phyloP scores from a whole-genome alignment of 805 yeast genomes.

The Zygosaccharomyces gambellarensis region DNA sequence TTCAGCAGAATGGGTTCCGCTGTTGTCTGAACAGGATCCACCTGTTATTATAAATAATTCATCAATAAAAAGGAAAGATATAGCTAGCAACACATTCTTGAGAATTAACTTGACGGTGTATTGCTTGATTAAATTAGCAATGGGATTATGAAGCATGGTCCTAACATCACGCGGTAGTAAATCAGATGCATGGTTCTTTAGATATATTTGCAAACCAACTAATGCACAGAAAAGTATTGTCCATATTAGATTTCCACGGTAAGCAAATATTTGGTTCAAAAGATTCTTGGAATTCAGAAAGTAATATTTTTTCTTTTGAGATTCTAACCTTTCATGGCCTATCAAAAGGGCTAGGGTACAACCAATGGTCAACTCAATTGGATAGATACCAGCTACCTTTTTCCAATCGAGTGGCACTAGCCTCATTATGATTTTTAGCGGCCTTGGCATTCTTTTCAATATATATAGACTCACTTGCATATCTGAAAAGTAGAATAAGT shows the following conservation, averaged over 20 bases:
- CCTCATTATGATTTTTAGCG: background rate
- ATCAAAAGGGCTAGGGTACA: constrained; percentile 16
- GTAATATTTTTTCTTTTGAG: constrained; percentile 20
- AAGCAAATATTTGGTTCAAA: constrained; percentile 36
- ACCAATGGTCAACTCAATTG: constrained; percentile 19
- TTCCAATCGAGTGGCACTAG: constrained; percentile 3
- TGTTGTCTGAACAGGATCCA: constrained; percentile 29
- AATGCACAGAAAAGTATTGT: constrained; percentile 22
- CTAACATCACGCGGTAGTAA: constrained; percentile 16
- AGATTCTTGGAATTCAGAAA: constrained; percentile 27
- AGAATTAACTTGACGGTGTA: constrained; percentile 26
- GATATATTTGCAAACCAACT: constrained; percentile 18
- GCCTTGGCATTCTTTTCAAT: background rate
- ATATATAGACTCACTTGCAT: background rate
- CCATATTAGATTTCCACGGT: constrained; percentile 34
- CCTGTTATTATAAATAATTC: constrained; percentile 33
- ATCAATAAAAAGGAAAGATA: constrained; percentile 33
- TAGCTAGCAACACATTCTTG: constrained; percentile 22
- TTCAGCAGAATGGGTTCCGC: constrained; percentile 31
- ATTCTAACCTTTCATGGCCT: constrained; percentile 16
- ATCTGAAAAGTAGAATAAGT: background rate
- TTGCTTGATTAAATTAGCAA: constrained; percentile 14
- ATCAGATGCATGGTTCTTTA: constrained; percentile 8
- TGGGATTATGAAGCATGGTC: background rate
- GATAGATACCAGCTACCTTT: constrained; percentile 14